These are phyloP conservation scores for Pleodorina starrii DNA, from an alignment of 139 green algal genomes.

Conservation along the genomic window DNA sequence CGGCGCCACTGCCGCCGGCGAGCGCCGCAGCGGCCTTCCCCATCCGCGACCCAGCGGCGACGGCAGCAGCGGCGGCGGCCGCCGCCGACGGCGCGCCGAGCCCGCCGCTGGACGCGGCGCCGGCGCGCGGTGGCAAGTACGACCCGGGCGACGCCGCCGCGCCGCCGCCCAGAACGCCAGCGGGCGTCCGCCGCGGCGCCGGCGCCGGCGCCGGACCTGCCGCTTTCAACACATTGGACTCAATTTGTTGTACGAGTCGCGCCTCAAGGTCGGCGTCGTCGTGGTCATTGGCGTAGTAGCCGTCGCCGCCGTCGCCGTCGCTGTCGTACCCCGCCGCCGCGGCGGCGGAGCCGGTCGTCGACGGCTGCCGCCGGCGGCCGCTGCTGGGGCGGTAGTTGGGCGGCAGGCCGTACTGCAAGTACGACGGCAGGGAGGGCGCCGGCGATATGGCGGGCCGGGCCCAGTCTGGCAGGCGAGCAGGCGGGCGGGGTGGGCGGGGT, in stretches of 20 bases:
- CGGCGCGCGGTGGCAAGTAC: conserved; percentile 37
- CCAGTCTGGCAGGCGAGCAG: not conserved
- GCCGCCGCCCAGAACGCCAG: not conserved
- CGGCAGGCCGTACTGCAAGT: conserved; percentile 43
- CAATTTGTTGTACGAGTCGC: conserved; percentile 25
- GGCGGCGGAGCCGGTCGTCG: not conserved
- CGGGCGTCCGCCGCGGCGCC: not conserved
- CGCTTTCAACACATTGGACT: conserved; percentile 9
- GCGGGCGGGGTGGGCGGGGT: too few species aligned
- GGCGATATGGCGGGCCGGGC: not conserved
- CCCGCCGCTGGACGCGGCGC: not conserved
- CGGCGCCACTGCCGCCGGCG: not conserved
- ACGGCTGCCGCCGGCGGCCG: not conserved
- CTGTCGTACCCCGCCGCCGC: not conserved
- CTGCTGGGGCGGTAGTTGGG: conserved; percentile 51
- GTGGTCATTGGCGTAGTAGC: not conserved
- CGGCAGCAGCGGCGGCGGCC: not conserved
- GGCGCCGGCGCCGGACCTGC: not conserved
- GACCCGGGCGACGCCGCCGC: not conserved
- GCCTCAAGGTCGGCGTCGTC: conserved; percentile 40
- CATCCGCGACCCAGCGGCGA: not conserved
- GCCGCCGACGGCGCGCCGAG: not conserved
- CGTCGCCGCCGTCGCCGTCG: not conserved
- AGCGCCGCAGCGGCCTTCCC: not conserved
- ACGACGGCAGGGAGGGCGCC: conserved; percentile 17